Evolutionary conservation across 352 stramenopile species (phyloP).

Genomic region (Globisporangium spinosum): DNA sequence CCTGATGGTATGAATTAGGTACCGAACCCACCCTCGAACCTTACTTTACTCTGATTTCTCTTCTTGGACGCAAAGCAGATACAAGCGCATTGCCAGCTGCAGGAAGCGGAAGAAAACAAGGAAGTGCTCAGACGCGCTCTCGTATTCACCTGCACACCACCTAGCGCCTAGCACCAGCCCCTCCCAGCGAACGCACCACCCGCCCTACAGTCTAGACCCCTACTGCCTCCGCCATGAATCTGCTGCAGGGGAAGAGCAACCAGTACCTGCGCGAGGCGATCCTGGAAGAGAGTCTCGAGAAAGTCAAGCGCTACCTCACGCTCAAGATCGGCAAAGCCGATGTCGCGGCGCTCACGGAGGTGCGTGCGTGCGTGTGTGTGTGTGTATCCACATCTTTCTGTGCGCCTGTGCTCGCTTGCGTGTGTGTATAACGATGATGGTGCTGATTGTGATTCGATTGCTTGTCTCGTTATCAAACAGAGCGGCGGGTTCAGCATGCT

Average conservation of each 20-base stretch:
- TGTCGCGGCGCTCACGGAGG: slow-evolving; percentile 68
- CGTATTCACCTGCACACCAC: not conserved
- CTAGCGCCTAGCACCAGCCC: not conserved
- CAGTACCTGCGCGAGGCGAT: slow-evolving; percentile 83
- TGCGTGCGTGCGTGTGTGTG: slow-evolving; percentile 5
- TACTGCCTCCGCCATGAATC: slow-evolving; percentile 47
- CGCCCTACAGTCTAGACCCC: not conserved
- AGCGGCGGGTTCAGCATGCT: slow-evolving; percentile 82
- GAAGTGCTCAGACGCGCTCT: not conserved
- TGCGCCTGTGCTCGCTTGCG: not conserved
- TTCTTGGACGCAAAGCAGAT: not conserved
- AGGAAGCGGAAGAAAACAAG: not conserved
- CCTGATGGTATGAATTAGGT: not conserved
- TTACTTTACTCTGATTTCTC: slow-evolving; percentile 9
- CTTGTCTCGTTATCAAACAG: slow-evolving; percentile 17
- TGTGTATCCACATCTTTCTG: not conserved
- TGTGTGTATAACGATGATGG: not conserved
- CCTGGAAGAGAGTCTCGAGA: slow-evolving; percentile 78
- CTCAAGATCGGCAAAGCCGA: slow-evolving; percentile 84
- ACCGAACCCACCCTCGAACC: not conserved
- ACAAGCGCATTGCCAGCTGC: not conserved
- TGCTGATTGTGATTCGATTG: not conserved
- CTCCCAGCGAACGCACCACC: not conserved
- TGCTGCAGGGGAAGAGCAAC: slow-evolving; percentile 85
- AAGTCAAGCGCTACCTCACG: slow-evolving; percentile 74